Evolutionary conservation across 352 stramenopile genomes (phyloP).

Genomic region (Pythium guiyangense): DNA sequence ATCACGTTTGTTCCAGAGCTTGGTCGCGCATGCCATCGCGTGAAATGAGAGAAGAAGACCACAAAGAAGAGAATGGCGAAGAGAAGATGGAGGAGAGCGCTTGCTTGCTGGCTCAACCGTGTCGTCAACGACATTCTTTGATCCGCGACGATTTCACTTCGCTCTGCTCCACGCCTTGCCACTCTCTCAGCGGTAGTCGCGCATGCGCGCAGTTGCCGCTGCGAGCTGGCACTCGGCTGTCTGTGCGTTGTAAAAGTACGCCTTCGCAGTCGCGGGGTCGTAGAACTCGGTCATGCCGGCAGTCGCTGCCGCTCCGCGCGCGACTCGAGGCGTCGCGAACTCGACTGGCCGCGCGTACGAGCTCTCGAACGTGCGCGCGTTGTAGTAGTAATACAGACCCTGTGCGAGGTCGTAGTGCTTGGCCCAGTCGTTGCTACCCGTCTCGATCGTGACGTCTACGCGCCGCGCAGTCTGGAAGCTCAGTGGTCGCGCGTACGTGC

Average conservation of each 20-base stretch:
- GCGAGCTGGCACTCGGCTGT: constrained; percentile 47
- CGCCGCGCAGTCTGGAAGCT: constrained; percentile 20
- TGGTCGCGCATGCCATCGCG: no score
- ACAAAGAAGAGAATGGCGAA: no score
- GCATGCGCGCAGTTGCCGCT: neutral
- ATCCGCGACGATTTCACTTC: no score
- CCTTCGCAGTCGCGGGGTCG: constrained; percentile 31
- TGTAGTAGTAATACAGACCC: constrained; percentile 68
- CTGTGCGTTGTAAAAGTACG: constrained; percentile 43
- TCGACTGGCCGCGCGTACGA: constrained; percentile 27
- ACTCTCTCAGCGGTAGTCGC: constrained; percentile 17
- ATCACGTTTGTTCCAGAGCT: no score
- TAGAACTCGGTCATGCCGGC: constrained; percentile 24
- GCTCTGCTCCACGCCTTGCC: no score
- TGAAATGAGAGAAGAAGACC: no score
- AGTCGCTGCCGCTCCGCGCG: constrained; percentile 8
- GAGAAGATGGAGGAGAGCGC: no score
- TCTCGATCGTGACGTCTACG: constrained; percentile 7
- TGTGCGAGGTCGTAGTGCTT: constrained; percentile 57
- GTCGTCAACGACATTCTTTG: no score
- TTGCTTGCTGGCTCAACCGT: no score
- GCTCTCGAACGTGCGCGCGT: constrained; percentile 42
- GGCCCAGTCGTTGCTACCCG: constrained; percentile 19
- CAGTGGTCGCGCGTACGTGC: constrained; percentile 35
- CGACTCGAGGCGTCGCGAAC: constrained; percentile 40